Percentiles rank a stretch among this genome's conserved stretches.
phyloP scores from a whole-genome alignment of 371 early-diverging fungal genomes.

The Lichtheimia ramosa region DNA sequence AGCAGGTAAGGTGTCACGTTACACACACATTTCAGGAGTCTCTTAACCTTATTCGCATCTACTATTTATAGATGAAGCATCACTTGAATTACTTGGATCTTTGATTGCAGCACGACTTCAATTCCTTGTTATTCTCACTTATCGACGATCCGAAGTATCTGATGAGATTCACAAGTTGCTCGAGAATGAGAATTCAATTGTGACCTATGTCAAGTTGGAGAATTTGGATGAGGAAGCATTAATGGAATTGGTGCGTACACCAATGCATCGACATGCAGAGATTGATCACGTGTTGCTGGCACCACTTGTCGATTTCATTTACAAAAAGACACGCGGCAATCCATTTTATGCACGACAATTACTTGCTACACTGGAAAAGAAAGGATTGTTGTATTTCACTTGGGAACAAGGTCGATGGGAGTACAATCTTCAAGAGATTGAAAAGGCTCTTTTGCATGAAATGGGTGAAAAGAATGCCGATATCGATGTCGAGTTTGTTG shows the following conservation, averaged over 20 bases:
- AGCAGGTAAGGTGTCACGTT: constrained; percentile 36
- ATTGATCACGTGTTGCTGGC: constrained; percentile 30
- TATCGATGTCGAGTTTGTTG: constrained; percentile 41
- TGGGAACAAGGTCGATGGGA: constrained; percentile 53
- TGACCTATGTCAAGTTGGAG: constrained; percentile 37
- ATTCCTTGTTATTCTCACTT: constrained; percentile 41
- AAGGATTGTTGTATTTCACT: constrained; percentile 43
- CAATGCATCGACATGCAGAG: constrained; percentile 44
- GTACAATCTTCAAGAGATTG: constrained; percentile 48
- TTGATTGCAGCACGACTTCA: constrained; percentile 39
- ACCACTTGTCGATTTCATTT: constrained; percentile 44
- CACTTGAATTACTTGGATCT: constrained; percentile 43
- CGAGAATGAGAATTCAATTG: constrained; percentile 27
- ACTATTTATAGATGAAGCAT: constrained; percentile 38
- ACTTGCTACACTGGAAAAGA: constrained; percentile 40
- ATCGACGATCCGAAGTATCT: constrained; percentile 28
- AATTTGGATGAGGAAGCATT: constrained; percentile 36
- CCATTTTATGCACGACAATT: constrained; percentile 47
- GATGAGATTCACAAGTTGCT: constrained; percentile 20
- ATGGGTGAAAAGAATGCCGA: constrained; percentile 28
- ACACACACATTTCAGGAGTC: neutral
- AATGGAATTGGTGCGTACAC: constrained; percentile 37
- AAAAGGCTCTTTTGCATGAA: constrained; percentile 31
- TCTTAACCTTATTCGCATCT: neutral
- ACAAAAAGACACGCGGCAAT: constrained; percentile 40